Evolutionary conservation across 2,329 filamentous ascomycete genomes (phyloP).

Genomic region (Cordyceps cateniannulata): DNA sequence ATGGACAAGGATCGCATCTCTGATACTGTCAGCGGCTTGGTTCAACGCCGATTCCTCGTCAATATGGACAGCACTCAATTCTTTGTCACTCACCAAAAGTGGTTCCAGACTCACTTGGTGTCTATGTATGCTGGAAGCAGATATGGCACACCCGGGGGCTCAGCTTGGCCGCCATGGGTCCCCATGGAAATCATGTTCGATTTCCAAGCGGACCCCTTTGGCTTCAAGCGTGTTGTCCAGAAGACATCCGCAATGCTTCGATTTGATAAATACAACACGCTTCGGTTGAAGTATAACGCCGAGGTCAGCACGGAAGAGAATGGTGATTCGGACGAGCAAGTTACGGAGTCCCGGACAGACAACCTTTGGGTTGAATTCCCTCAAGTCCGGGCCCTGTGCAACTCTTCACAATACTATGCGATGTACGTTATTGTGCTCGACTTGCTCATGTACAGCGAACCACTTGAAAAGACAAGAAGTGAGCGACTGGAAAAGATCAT

Average conservation of each 20-base stretch:
- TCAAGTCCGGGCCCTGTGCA: constrained; percentile 87
- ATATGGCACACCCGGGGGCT: constrained; percentile 78
- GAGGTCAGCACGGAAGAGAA: constrained; percentile 64
- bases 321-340: constrained; percentile 44
- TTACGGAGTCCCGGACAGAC: constrained; percentile 76
- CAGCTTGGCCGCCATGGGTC: constrained; percentile 96
- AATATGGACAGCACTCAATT: constrained; percentile 98
- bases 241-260: constrained; percentile 91
- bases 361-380: constrained; percentile 97
- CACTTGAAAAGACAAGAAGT: constrained; percentile 91
- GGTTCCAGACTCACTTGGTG: constrained; percentile 74
- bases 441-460: constrained; percentile 91
- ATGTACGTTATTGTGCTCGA: constrained; percentile 98
- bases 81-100: constrained; percentile 93
- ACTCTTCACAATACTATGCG: constrained; percentile 94
- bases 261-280: constrained; percentile 96
- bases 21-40: constrained; percentile 88
- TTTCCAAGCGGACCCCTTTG: constrained; percentile 86
- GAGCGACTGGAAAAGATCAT: constrained; percentile 98
- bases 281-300: constrained; percentile 95
- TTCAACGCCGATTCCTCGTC: constrained; percentile 87
- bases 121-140: constrained; percentile 92
- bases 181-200: constrained; percentile 98
- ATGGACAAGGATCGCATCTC: constrained; percentile 94
- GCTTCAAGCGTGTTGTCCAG: constrained; percentile 96